phyloP scores from a whole-genome alignment of 2,329 filamentous ascomycete genomes.

The Fusarium torreyae region DNA sequence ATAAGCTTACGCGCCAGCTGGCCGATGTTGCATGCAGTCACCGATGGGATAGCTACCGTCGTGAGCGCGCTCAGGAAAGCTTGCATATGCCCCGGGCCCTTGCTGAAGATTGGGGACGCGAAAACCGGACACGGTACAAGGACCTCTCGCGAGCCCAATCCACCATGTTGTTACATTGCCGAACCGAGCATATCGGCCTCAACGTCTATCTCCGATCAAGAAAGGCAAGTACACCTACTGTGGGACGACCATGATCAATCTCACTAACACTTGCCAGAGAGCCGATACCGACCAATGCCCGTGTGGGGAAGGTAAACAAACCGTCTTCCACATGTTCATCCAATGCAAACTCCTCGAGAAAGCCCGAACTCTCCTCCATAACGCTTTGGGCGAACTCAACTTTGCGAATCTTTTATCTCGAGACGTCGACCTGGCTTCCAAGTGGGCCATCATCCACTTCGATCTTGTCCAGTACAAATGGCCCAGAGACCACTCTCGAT shows the following conservation, averaged over 20 bases:
- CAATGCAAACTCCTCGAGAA: neutral
- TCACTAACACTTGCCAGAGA: neutral
- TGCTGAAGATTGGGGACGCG: neutral
- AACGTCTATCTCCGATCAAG: neutral
- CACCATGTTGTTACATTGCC: conserved; percentile 4
- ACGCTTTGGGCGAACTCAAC: neutral
- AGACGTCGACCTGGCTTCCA: neutral
- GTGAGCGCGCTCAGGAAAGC: neutral
- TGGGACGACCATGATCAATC: neutral
- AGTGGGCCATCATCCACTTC: conserved; percentile 1
- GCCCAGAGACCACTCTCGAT: too few relatives aligned
- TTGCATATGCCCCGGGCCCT: neutral
- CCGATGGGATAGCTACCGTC: neutral
- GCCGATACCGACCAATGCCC: neutral
- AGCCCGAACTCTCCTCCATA: neutral
- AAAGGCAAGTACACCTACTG: neutral
- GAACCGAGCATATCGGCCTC: neutral
- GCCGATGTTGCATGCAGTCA: too few relatives aligned
- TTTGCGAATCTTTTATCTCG: neutral
- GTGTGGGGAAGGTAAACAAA: neutral
- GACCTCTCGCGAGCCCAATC: neutral
- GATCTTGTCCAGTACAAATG: neutral
- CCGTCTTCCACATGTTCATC: neutral
- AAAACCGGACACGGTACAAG: neutral
- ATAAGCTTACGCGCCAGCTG: too few relatives aligned